Conservation (phyloP, 441 rosid species). For the Bocquillonia castaneifolia region DNA sequence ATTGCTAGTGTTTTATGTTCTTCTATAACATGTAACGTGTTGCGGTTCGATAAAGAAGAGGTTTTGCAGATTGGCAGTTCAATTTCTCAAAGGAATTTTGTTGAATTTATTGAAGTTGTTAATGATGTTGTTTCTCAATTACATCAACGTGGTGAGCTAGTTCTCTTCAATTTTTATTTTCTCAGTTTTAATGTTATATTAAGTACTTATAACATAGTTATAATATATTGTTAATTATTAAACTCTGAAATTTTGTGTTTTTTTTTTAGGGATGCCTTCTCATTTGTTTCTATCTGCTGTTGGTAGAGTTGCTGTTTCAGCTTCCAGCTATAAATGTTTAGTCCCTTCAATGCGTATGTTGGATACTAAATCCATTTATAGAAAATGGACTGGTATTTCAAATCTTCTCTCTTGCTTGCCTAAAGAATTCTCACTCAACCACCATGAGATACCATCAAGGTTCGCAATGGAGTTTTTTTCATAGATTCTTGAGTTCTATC, state of each 20-base stretch:
- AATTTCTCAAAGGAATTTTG: slow-evolving; percentile 30
- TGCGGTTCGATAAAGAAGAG: slow-evolving; percentile 39
- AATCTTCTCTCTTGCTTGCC: slow-evolving; percentile 46
- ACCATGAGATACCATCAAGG: slow-evolving; percentile 52
- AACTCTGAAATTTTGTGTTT: background rate
- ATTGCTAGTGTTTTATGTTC: slow-evolving; percentile 47
- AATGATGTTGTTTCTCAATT: slow-evolving; percentile 37
- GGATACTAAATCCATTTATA: slow-evolving; percentile 27
- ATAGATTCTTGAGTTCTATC: too few relatives aligned
- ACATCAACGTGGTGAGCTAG: slow-evolving; percentile 43
- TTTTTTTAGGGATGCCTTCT: slow-evolving; percentile 38
- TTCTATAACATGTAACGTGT: slow-evolving; percentile 41
- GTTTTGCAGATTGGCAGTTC: slow-evolving; percentile 53
- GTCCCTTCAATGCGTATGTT: slow-evolving; percentile 18
- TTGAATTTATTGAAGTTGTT: slow-evolving; percentile 45
- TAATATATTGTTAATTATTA: too few relatives aligned
- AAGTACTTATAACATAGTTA: background rate
- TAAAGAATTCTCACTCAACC: slow-evolving; percentile 31
- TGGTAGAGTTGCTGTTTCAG: slow-evolving; percentile 41
- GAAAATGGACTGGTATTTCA: slow-evolving; percentile 31
- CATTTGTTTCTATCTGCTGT: slow-evolving; percentile 41
- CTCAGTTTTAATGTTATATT: background rate
- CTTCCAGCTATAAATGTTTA: slow-evolving; percentile 34
- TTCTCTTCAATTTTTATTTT: background rate
- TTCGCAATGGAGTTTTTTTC: slow-evolving; percentile 16